Evolutionary conservation across 192 early-diverging fungal genomes (phyloP), one percentile per base, ranked within the genome.

Genomic region (Coemansia sp.): DNA sequence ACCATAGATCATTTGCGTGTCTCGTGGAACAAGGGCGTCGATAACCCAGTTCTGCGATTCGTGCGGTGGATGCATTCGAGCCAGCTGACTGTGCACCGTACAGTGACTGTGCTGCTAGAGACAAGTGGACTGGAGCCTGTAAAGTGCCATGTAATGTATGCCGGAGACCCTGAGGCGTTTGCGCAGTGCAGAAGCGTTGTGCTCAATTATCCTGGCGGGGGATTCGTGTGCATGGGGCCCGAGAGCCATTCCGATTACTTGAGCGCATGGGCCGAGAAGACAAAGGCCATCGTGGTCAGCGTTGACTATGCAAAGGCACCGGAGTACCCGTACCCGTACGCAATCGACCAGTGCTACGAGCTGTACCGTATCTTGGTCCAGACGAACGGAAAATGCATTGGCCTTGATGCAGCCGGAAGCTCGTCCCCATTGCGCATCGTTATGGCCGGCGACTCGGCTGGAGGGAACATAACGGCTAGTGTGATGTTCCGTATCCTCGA

Each of bases 301-400:
- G 82, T 98, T 46, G 87, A 98, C 66, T 98, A 98, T 60, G 93
- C 90, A 56, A 98, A 98, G 74, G 93, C 94, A 7, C 96, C 95
- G 35, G 96, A 97, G 75, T 87, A 86, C 56, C 96, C 96, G n/a
- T 99, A 93, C 67, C 96, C 96, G 1, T 92, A 86, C 53, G 92
- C 89, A 0, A 70, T 96, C 23, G 88, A 96, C 58, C 93, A 98
- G 68, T 94, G 93, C 70, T 96, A 92, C 77, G 95, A 94, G 64
- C 85, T 92, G 16, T 98, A 96, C 79, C 69, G 77, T 13, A 59
- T 73, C 31, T 85, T 99, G 26, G 77, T 90, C 1, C 87, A 90
- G 62, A 89, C 87, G 48, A 90, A 89, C 58, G 96, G 94, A 28
- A 84, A 72, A 13, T 84, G 83, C 28, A 82, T 99, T 40, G 96